Evolutionary conservation across 2,329 filamentous ascomycete genomes (phyloP), one percentile per base, ranked within the genome.

Genomic region (Claviceps maximensis): DNA sequence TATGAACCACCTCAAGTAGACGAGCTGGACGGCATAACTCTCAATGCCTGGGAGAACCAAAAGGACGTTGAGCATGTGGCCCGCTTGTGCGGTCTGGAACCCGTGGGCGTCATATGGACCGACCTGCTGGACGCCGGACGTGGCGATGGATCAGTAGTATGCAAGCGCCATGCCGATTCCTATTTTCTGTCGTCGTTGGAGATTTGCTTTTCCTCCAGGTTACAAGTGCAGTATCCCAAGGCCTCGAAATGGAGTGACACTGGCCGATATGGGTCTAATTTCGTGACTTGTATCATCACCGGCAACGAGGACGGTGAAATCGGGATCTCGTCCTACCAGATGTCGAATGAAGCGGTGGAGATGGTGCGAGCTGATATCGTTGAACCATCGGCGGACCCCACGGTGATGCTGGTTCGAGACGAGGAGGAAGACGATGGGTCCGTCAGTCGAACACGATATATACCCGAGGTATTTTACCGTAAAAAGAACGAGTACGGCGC

Each of bases 201-300:
- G 68, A 85, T 97, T 56, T 83, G 82, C 58, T 97, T 96, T 67
- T 87, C 90, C 1, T 84, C 93, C 21, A 82, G 89, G 48, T 77
- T 94, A 56, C 93, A 98, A 69, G 88, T 89, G 8, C 83, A 87
- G 62, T 81, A 95, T 60, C 90, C 91, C 1, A 91, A 94, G 61
- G 76, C 89, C 19, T 93, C 88, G 9, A 97, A 96, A 68, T 98
- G 93, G 91, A 95, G 91, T 66, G 90, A 96, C 62, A 94, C 87
- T 2, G 93, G 91, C 47, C 80, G 80, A 53, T 98, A 96, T 63
- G 93, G 93, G 19, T 97, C 91, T 49, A 93, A 94, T 65, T 97
- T 97, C 66, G 90, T 98, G 48, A 97, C 93, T 0, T 98, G 93
- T 67, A 83, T 98, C 45, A 78, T 98, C 56, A 91, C 88, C n/a